phyloP scores from a whole-genome alignment of 75 land plant genomes.

The Larix kaempferi region DNA sequence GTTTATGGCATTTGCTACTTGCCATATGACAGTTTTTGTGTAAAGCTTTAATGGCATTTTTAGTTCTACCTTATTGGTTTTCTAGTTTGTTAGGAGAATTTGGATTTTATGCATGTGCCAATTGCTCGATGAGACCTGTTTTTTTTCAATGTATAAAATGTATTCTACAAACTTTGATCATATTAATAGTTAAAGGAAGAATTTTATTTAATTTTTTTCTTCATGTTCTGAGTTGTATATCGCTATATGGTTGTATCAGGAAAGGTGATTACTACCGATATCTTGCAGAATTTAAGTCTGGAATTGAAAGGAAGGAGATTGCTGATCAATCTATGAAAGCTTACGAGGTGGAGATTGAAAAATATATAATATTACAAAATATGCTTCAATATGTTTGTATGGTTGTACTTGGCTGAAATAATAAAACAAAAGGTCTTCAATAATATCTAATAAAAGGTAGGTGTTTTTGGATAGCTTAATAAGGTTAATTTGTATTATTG shows the following conservation, averaged over 20 bases:
- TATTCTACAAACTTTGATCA: no score
- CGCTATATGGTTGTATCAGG: slow-evolving; percentile 37
- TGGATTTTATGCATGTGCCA: no score
- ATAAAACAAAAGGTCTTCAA: neutral
- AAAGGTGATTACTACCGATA: slow-evolving; percentile 90
- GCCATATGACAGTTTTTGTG: no score
- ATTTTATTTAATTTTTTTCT: no score
- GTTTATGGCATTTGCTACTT: no score
- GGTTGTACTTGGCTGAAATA: neutral
- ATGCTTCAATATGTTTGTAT: neutral
- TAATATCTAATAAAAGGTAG: neutral
- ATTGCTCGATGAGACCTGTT: neutral
- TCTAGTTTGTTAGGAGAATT: no score
- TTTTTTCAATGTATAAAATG: neutral
- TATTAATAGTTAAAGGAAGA: no score
- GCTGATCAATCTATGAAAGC: slow-evolving; percentile 85
- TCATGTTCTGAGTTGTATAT: no score
- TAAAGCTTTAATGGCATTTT: no score
- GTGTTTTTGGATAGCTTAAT: neutral
- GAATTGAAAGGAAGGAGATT: slow-evolving; percentile 73
- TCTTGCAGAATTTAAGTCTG: slow-evolving; percentile 74
- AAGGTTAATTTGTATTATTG: slow-evolving; percentile 5
- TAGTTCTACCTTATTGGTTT: no score
- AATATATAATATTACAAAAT: slow-evolving; percentile 3
- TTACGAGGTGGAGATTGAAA: slow-evolving; percentile 52